phyloP scores from a whole-genome alignment of 2,329 filamentous ascomycete species.

The Fusarium torreyae region DNA sequence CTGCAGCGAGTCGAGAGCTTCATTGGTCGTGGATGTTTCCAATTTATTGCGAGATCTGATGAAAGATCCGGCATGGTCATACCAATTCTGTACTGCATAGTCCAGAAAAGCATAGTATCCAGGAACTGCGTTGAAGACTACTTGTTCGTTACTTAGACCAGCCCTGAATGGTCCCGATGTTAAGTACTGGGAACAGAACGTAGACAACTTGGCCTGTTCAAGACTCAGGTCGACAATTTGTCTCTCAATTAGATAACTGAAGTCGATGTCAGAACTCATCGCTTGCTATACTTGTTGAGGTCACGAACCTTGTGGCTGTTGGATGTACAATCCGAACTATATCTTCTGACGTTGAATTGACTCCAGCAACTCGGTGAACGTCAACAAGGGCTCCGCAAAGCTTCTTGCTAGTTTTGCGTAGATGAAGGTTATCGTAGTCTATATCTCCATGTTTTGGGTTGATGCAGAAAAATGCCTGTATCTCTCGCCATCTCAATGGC shows the following conservation, averaged over 20 bases:
- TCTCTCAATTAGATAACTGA: slow-evolving; percentile 16
- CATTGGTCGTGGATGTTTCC: neutral
- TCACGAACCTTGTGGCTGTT: slow-evolving; percentile 12
- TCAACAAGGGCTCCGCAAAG: slow-evolving; percentile 28
- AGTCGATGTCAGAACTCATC: neutral
- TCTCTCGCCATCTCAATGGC: slow-evolving; percentile 21
- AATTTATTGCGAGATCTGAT: neutral
- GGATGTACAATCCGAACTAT: slow-evolving; percentile 24
- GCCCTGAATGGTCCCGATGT: slow-evolving; percentile 14
- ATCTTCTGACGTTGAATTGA: neutral
- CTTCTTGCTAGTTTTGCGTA: slow-evolving; percentile 15
- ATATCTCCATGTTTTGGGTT: neutral
- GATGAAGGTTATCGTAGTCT: slow-evolving; percentile 1
- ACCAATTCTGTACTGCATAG: slow-evolving; percentile 29
- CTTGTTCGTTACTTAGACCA: neutral
- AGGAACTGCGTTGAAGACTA: neutral
- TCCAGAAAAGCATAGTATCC: slow-evolving; percentile 27
- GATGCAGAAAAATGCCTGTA: slow-evolving; percentile 30
- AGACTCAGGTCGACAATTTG: neutral
- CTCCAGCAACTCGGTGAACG: neutral
- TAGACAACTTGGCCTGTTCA: slow-evolving; percentile 8
- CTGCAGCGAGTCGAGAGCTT: neutral
- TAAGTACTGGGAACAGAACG: slow-evolving; percentile 21
- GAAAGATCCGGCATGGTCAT: slow-evolving; percentile 6
- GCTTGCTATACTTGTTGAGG: neutral